These are phyloP conservation scores for Saccharomyces paradoxus DNA, from an alignment of 805 yeast species.

Conservation along the genomic window DNA sequence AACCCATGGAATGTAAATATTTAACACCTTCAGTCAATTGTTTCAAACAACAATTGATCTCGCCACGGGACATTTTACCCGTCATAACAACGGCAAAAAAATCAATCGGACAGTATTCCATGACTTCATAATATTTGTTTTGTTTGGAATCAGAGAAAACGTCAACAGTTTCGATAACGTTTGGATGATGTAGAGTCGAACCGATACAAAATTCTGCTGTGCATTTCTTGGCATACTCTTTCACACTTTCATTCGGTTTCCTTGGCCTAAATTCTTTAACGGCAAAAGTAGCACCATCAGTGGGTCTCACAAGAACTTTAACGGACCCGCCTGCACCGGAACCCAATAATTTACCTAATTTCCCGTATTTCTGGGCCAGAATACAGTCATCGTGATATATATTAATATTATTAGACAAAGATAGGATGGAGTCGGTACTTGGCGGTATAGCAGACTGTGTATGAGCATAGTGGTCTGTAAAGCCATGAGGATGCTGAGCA, in stretches of 20 bases:
- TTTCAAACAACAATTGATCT: constrained; percentile 72
- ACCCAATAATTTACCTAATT: constrained; percentile 65
- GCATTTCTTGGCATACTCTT: constrained; percentile 78
- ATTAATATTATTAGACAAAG: constrained; percentile 28
- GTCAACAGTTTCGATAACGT: constrained; percentile 70
- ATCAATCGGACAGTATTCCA: constrained; percentile 82
- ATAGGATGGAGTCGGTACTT: constrained; percentile 27
- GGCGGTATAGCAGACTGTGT: constrained; percentile 33
- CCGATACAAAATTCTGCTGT: constrained; percentile 88
- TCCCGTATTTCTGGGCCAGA: constrained; percentile 56
- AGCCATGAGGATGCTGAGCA: constrained; percentile 8
- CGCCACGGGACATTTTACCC: constrained; percentile 72
- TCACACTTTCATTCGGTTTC: constrained; percentile 58
- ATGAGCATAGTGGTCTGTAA: constrained; percentile 20
- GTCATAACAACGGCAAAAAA: constrained; percentile 84
- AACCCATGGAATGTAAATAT: constrained; percentile 67
- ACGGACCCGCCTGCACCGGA: constrained; percentile 88
- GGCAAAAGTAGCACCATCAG: constrained; percentile 68
- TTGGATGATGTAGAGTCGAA: constrained; percentile 72
- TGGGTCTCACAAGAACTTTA: constrained; percentile 56
- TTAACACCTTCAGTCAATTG: constrained; percentile 66
- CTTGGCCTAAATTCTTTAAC: constrained; percentile 75
- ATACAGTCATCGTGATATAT: constrained; percentile 46
- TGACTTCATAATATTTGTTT: constrained; percentile 67
- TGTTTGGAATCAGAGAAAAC: constrained; percentile 49